Evolutionary conservation across 78 protist genomes (phyloP).

Genomic region (Planoprotostelium fungivorum): DNA sequence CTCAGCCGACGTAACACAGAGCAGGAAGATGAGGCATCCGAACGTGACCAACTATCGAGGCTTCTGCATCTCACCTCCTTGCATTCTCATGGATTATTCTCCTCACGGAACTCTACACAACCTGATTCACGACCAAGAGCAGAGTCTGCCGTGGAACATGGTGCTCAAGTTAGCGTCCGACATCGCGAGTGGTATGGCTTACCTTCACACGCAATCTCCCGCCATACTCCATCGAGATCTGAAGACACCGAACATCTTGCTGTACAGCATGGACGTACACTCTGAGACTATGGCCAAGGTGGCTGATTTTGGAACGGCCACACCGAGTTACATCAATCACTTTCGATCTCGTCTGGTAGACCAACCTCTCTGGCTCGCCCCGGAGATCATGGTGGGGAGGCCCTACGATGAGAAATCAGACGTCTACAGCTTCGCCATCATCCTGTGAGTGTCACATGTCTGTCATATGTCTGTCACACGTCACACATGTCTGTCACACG

Average conservation of each 20-base stretch:
- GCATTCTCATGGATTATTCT: background rate
- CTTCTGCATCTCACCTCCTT: background rate
- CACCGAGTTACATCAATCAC: conserved; percentile 38
- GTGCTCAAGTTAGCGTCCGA: background rate
- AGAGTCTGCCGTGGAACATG: background rate
- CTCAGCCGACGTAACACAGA: background rate
- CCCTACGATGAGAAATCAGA: conserved; percentile 39
- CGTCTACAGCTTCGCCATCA: conserved; percentile 63
- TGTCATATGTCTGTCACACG: no score
- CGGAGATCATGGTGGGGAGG: conserved; percentile 38
- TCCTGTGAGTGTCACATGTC: conserved; percentile 17
- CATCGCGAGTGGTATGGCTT: background rate
- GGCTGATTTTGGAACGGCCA: conserved; percentile 32
- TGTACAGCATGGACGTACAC: background rate
- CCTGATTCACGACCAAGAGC: background rate
- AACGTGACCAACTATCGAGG: background rate
- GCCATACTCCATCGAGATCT: background rate
- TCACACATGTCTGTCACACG: no score
- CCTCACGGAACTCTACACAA: background rate
- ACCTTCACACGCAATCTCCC: background rate
- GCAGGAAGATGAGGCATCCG: background rate
- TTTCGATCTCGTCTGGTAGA: conserved; percentile 44
- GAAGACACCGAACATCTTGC: background rate
- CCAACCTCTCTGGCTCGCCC: conserved; percentile 60
- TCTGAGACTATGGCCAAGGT: background rate